Evolutionary conservation across 129 eudicot species (phyloP), one percentile per base, ranked within the genome.

Genomic region (Flaveria ramosissima): DNA sequence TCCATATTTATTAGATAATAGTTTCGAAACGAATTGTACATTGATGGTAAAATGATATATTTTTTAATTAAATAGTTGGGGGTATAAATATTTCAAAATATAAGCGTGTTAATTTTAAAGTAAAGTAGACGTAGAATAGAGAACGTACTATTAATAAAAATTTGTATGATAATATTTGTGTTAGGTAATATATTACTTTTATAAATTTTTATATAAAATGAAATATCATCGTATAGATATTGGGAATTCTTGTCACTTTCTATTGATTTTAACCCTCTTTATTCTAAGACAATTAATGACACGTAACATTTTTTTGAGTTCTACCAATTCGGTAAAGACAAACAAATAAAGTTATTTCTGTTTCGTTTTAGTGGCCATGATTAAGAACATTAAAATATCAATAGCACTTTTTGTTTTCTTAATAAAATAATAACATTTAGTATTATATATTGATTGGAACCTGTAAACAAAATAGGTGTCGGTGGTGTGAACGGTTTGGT

Each of bases 401-500:
- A 61, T 36, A 8, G 67, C 41, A 26, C 42, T 5, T 12, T 61
- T 61, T 61, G 42, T 61, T 61, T 5, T 61, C 4, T 13, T 24
- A 13, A 24, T 61, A 61, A 61, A 24, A 24, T 61, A 23, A 61
- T 61, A 4, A 26, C 5, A 32, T 30, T 46, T 50, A 39, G 3
- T 67, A 48, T 48, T 70, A 24, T 24, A 70, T 70, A 9, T 70
- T 47, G 43, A 27, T 67, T 67, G 23, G 60, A 70, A 15, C 57
- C 8, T 13, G 0, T 6, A 62, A 30, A 71, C 69, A 63, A 63
- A 70, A 47, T 47, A 71, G 50, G 76, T 52, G 76, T 71, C 65
- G 76, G 65, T 71, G 76, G 76, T 71, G 48, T 71, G 76, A 50
- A 71, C 30, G n/a, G 30, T 26, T 51, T 14, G 43, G 42, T 27